Evolutionary conservation across 1,284 basidiomycete species (phyloP).

Genomic region (Ustilago sp.): DNA sequence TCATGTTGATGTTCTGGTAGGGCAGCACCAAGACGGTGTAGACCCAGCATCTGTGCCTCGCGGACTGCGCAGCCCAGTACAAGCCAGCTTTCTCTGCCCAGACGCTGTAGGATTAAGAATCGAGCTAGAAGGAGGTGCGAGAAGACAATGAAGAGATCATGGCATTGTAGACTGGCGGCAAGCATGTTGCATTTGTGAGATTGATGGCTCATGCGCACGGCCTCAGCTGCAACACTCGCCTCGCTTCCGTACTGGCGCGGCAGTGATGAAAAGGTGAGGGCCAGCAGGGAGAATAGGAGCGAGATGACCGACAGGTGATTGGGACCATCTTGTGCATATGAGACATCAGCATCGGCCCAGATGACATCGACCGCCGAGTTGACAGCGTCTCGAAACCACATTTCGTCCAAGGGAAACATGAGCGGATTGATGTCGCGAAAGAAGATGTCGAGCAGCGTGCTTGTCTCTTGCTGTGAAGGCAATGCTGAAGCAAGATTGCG

Average conservation of each 20-base stretch:
- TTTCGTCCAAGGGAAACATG: constrained; percentile 40
- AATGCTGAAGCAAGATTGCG: constrained; percentile 11
- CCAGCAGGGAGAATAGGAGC: constrained; percentile 15
- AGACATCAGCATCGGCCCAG: constrained; percentile 15
- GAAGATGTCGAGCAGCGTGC: constrained; percentile 19
- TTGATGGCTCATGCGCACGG: constrained; percentile 16
- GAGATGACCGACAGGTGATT: constrained; percentile 28
- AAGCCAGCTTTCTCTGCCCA: constrained; percentile 34
- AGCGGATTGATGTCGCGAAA: constrained; percentile 40
- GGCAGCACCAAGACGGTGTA: constrained; percentile 23
- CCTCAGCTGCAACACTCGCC: constrained; percentile 8
- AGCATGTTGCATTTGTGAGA: constrained; percentile 15
- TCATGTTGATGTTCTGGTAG: constrained; percentile 6
- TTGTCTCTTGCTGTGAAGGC: constrained; percentile 17
- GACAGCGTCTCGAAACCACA: constrained; percentile 32
- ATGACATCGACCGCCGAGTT: constrained; percentile 23
- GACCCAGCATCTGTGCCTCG: constrained; percentile 22
- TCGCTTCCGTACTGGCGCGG: constrained; percentile 16
- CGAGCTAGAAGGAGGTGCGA: constrained; percentile 19
- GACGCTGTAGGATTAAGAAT: constrained; percentile 26
- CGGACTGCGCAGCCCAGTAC: constrained; percentile 12
- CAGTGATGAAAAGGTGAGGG: constrained; percentile 17
- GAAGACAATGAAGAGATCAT: constrained; percentile 24
- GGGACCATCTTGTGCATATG: constrained; percentile 19
- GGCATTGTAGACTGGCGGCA: constrained; percentile 17